Evolutionary conservation across 129 eudicot species (phyloP).

Genomic region (Pulicaria dysenterica): DNA sequence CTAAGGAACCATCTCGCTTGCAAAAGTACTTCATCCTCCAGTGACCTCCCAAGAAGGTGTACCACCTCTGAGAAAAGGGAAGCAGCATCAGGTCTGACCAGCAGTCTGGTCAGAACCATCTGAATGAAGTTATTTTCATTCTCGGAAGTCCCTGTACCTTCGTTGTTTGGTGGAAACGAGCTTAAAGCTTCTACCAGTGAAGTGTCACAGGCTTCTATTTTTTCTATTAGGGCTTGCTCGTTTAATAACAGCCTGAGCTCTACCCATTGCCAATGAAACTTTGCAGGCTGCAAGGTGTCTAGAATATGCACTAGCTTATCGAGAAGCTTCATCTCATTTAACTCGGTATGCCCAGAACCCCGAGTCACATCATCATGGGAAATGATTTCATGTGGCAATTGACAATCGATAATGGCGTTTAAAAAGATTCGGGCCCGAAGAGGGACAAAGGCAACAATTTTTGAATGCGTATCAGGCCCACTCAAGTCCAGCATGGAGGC

Average conservation of each 20-base stretch:
- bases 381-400: constrained; percentile 47
- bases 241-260: constrained; percentile 79
- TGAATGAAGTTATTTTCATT: constrained; percentile 77
- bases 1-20: constrained; percentile 89
- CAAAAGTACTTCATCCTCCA: constrained; percentile 78
- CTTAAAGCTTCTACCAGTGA: constrained; percentile 73
- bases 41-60: constrained; percentile 83
- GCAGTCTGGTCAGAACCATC: constrained; percentile 79
- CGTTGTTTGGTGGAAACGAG: constrained; percentile 63
- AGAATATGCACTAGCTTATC: constrained; percentile 76
- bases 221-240: constrained; percentile 78
- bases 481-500: constrained; percentile 64
- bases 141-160: constrained; percentile 61
- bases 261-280: constrained; percentile 99
- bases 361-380: constrained; percentile 58
- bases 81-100: constrained; percentile 97
- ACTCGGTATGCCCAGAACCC: constrained; percentile 50
- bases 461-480: constrained; percentile 59
- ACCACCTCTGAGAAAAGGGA: constrained; percentile 85
- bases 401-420: constrained; percentile 77
- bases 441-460: constrained; percentile 74
- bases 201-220: constrained; percentile 59
- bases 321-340: constrained; percentile 53
- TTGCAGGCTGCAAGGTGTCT: constrained; percentile 88
- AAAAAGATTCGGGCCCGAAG: constrained; percentile 82